Evolutionary conservation across 1,284 basidiomycete species (phyloP).

Genomic region (Cutaneotrichosporon daszewskae): DNA sequence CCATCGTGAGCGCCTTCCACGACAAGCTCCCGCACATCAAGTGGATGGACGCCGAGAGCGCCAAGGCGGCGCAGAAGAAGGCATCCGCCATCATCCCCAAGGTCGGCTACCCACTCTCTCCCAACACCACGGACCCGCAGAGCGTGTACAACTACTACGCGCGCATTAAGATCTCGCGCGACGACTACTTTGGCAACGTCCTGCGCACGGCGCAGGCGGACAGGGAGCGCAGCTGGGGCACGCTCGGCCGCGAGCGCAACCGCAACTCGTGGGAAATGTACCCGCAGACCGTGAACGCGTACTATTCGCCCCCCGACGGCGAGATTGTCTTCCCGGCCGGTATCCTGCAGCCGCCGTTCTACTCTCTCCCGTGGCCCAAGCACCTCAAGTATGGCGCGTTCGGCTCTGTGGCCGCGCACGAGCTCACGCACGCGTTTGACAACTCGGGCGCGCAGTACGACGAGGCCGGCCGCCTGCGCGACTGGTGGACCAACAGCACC

Average conservation of each 20-base stretch:
- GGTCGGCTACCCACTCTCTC: slow-evolving; percentile 67
- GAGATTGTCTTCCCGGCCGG: slow-evolving; percentile 97
- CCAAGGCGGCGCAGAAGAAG: slow-evolving; percentile 77
- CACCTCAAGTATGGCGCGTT: slow-evolving; percentile 89
- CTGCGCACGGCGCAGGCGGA: slow-evolving; percentile 36
- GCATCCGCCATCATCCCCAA: slow-evolving; percentile 47
- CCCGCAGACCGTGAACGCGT: slow-evolving; percentile 46
- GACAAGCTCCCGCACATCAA: slow-evolving; percentile 65
- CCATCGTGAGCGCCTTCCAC: slow-evolving; percentile 81
- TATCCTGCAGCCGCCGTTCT: slow-evolving; percentile 89
- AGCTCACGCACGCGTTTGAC: slow-evolving; percentile 88
- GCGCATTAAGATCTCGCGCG: slow-evolving; percentile 59
- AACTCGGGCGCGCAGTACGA: slow-evolving; percentile 65
- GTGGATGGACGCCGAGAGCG: slow-evolving; percentile 89
- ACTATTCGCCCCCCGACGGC: slow-evolving; percentile 38
- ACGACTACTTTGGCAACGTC: slow-evolving; percentile 77
- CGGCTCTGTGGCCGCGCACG: slow-evolving; percentile 82
- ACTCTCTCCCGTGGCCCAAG: slow-evolving; percentile 70
- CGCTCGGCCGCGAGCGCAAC: slow-evolving; percentile 68
- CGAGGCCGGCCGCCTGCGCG: slow-evolving; percentile 55
- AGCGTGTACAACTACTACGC: slow-evolving; percentile 72
- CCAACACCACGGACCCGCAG: slow-evolving; percentile 68
- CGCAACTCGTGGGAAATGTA: slow-evolving; percentile 66
- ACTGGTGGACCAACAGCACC: slow-evolving; percentile 72
- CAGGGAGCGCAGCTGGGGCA: slow-evolving; percentile 59